Evolutionary conservation across 495 filamentous ascomycete species (phyloP).

Genomic region (Penicillium bovifimosum): DNA sequence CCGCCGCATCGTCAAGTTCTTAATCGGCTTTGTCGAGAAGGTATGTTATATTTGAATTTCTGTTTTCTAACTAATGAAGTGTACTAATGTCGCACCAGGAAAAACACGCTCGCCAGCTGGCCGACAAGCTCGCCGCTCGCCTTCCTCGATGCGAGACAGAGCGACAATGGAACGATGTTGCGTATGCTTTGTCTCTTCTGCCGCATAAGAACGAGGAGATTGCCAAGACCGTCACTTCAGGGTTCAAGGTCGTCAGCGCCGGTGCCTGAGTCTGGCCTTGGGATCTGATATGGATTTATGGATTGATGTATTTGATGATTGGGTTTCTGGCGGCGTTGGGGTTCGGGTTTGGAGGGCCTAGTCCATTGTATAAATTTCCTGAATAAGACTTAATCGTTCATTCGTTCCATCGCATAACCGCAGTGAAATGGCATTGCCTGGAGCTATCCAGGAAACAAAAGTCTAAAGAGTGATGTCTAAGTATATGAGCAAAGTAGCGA

Average conservation of each 20-base stretch:
- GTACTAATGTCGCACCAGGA: constrained; percentile 51
- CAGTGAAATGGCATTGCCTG: background rate
- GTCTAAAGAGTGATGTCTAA: constrained; percentile 15
- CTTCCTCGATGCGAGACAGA: constrained; percentile 84
- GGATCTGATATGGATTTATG: constrained; percentile 1
- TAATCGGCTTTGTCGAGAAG: constrained; percentile 96
- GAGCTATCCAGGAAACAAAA: constrained; percentile 15
- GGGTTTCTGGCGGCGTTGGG: constrained; percentile 5
- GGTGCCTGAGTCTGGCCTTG: constrained; percentile 44
- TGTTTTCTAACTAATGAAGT: background rate
- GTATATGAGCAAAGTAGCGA: constrained; percentile 10
- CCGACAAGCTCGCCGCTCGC: constrained; percentile 86
- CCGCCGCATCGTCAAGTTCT: constrained; percentile 80
- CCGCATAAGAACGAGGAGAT: constrained; percentile 99
- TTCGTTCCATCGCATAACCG: background rate
- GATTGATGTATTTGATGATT: constrained; percentile 17
- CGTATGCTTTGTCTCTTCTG: constrained; percentile 79
- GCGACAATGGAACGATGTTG: constrained; percentile 94
- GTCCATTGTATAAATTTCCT: background rate
- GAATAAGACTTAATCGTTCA: background rate
- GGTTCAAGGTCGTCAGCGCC: constrained; percentile 76
- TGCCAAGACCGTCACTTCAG: constrained; percentile 69
- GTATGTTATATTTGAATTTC: constrained; percentile 43
- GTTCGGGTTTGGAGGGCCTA: background rate
- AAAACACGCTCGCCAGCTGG: constrained; percentile 94